Evolutionary conservation across 176 grass and related monocot species (phyloP), one percentile per base, ranked within the genome.

Genomic region (Lolium rigidum): DNA sequence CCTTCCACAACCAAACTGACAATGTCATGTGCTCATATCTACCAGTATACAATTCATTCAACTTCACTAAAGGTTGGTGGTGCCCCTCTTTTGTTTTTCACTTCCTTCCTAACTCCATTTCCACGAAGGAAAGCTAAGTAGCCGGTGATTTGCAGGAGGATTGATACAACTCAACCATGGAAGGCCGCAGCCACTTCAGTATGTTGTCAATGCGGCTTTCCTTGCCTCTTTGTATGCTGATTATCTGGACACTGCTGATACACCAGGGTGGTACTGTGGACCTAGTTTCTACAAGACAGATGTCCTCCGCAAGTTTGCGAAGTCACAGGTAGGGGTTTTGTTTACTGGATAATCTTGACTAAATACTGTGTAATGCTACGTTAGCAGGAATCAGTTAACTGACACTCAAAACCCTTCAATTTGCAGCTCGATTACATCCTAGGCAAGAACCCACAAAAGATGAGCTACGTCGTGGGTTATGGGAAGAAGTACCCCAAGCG

Each of bases 111-210:
- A 46, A 11, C 3, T 49, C 84, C 58, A 76, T 26, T 20, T 76
- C 25, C 17, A 75, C 39, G 66, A 15, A 86, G 75, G 52, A 67
- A 78, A 78, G 48, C 37, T 81, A 78, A 88, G 37, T 18, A 72
- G 71, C 52, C 7, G 7, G 84, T 76, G 16, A 56, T 82, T 79
- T 88, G 69, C 86, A 97, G 94, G 94, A 86, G 94, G 94, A 84
- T n/a, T 97, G 14, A 97, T 97, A 88, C 92, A 97, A 31, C 86
- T 97, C 79, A 97, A 97, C 76, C 94, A 97, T 73, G 94, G 94
- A 90, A 79, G 59, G 80, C 94, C 94, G 67, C 94, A 97, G 61
- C 94, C 94, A 52, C 90, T 97, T 83, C 94, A 97, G 83, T 97
- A 97, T 38, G 92, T 88, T 20, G 92, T 97, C 72, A 97, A 97